phyloP scores from a whole-genome alignment of 306 rosid species.

The Spatholobus suberectus region DNA sequence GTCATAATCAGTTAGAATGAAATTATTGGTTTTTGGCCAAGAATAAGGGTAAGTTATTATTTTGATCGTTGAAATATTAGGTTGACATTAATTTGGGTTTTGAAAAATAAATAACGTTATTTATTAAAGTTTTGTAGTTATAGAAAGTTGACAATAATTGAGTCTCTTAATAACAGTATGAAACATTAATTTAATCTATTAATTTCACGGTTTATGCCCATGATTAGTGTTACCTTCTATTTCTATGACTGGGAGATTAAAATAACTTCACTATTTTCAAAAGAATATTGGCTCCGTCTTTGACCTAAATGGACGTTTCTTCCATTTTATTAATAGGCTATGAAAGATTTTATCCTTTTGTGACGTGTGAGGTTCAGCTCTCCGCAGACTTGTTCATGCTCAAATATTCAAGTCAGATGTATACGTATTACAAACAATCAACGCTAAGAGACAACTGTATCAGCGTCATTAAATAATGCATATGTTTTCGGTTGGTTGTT shows the following conservation, averaged over 20 bases:
- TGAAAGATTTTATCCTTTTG: background rate
- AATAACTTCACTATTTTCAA: no score
- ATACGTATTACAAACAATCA: background rate
- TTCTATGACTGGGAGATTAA: no score
- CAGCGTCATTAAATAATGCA: background rate
- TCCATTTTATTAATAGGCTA: no score
- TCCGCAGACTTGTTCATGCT: background rate
- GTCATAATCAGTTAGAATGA: background rate
- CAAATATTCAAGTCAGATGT: background rate
- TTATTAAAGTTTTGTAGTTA: no score
- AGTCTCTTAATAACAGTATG: no score
- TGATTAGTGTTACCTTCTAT: no score
- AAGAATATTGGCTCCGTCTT: no score
- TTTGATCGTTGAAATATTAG: background rate
- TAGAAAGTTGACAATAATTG: no score
- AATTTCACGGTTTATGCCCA: no score
- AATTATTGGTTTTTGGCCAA: background rate
- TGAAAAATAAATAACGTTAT: no score
- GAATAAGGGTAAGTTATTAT: background rate
- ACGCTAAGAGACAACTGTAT: background rate
- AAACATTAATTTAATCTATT: no score
- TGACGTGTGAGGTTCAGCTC: background rate
- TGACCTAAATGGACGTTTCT: background rate
- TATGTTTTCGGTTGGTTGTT: background rate
- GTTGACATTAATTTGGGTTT: background rate